Conservation (phyloP, 306 rosid species). For the Betula pendula region DNA sequence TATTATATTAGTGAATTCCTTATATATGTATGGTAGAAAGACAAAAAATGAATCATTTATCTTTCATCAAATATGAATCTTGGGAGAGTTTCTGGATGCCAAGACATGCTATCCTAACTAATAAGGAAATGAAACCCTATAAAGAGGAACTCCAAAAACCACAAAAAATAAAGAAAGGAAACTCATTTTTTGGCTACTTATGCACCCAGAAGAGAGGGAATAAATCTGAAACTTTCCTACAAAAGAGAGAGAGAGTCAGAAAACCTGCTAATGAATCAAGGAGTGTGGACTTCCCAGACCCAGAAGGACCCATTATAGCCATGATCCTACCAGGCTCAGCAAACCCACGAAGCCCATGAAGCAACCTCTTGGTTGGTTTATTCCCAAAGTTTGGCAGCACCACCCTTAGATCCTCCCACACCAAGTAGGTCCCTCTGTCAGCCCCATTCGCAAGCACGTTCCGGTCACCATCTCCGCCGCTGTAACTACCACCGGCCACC, state of each 20-base stretch:
- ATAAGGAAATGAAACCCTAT: constrained; percentile 1
- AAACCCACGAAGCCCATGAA: constrained; percentile 72
- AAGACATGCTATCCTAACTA: constrained; percentile 21
- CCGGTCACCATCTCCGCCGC: constrained; percentile 11
- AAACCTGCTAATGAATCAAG: constrained; percentile 74
- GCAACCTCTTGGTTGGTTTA: constrained; percentile 76
- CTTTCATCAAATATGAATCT: neutral
- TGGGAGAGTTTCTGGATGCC: constrained; percentile 12
- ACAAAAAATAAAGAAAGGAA: neutral
- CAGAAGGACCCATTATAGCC: constrained; percentile 97
- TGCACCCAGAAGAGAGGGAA: neutral
- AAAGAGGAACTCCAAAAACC: constrained; percentile 13
- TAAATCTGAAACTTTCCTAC: neutral
- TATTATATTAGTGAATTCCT: too few species aligned
- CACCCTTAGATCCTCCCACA: constrained; percentile 85
- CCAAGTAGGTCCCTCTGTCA: constrained; percentile 66
- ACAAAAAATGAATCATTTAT: too few species aligned
- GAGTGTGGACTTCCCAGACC: constrained; percentile 87
- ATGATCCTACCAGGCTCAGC: constrained; percentile 85
- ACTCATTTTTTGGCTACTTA: neutral
- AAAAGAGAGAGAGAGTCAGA: neutral
- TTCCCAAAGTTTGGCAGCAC: constrained; percentile 66
- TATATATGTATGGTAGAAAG: too few species aligned
- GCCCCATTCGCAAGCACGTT: constrained; percentile 29
- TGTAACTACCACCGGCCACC: constrained; percentile 15